Evolutionary conservation across 495 filamentous ascomycete genomes (phyloP).

Genomic region (Podospora sp.): DNA sequence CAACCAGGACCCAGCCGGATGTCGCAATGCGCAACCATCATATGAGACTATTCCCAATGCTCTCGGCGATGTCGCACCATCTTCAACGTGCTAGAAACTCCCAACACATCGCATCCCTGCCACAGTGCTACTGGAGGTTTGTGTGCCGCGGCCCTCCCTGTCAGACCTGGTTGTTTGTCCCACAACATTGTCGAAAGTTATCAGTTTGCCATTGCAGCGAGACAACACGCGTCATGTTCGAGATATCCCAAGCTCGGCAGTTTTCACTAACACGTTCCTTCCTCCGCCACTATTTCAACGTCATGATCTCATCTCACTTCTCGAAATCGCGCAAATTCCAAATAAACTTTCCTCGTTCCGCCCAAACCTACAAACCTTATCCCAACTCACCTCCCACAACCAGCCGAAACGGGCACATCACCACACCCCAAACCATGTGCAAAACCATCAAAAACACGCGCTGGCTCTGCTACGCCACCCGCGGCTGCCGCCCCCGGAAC

Average conservation of each 20-base stretch:
- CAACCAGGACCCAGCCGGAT: too few relatives aligned
- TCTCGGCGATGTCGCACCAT: background rate
- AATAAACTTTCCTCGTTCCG: background rate
- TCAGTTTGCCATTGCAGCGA: background rate
- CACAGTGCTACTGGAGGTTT: background rate
- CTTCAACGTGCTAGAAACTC: background rate
- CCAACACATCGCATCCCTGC: background rate
- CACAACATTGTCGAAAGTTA: background rate
- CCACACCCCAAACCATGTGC: background rate
- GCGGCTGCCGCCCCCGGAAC: background rate
- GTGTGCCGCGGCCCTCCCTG: background rate
- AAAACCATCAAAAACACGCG: slow-evolving; percentile 8
- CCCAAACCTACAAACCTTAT: background rate
- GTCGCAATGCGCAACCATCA: background rate
- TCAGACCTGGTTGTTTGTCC: background rate
- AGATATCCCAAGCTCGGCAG: background rate
- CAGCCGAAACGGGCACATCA: background rate
- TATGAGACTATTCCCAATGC: background rate
- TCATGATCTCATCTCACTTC: background rate
- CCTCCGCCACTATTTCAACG: background rate
- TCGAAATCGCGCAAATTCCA: background rate
- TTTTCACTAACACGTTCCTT: background rate
- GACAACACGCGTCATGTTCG: background rate
- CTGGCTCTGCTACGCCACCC: background rate
- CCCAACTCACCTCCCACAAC: background rate